Evolutionary conservation across 495 filamentous ascomycete genomes (phyloP).

Genomic region (Paragyromitra xinjiangensis): DNA sequence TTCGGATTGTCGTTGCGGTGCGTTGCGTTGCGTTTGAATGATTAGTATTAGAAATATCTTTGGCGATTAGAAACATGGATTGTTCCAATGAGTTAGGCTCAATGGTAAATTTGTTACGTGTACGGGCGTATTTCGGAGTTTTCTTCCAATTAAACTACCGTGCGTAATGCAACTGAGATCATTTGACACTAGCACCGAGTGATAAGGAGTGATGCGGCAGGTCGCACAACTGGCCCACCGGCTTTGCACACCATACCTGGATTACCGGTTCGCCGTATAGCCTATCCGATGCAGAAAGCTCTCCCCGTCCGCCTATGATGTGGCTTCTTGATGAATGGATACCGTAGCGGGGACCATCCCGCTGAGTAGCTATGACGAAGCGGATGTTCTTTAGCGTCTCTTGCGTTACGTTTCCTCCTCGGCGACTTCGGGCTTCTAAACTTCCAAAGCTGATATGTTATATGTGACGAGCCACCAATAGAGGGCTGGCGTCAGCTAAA

Average conservation of each 20-base stretch:
- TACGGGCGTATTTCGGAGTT: constrained; percentile 7
- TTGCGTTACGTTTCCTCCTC: constrained; percentile 24
- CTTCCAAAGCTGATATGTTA: constrained; percentile 26
- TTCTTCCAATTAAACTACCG: neutral
- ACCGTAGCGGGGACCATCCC: neutral
- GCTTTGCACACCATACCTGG: constrained; percentile 2
- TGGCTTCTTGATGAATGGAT: neutral
- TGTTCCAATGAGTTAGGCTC: neutral
- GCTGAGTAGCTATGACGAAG: neutral
- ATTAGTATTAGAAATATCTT: neutral
- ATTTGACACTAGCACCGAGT: constrained; percentile 26
- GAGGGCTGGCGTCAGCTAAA: constrained; percentile 10
- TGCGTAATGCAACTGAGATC: constrained; percentile 5
- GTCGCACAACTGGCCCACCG: neutral
- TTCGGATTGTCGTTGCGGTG: neutral
- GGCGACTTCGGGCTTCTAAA: constrained; percentile 42
- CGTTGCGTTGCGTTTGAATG: neutral
- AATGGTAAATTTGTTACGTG: constrained; percentile 18
- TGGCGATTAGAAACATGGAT: constrained; percentile 9
- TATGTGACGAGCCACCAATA: constrained; percentile 18
- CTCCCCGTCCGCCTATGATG: neutral
- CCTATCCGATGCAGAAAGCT: neutral
- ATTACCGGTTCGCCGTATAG: constrained; percentile 12
- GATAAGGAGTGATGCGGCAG: constrained; percentile 32
- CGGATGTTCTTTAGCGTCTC: constrained; percentile 1